Percentiles rank a stretch among this genome's conserved stretches.
Conservation (phyloP, 2,329 filamentous ascomycete genomes). For the Lasiodiplodia citricola region DNA sequence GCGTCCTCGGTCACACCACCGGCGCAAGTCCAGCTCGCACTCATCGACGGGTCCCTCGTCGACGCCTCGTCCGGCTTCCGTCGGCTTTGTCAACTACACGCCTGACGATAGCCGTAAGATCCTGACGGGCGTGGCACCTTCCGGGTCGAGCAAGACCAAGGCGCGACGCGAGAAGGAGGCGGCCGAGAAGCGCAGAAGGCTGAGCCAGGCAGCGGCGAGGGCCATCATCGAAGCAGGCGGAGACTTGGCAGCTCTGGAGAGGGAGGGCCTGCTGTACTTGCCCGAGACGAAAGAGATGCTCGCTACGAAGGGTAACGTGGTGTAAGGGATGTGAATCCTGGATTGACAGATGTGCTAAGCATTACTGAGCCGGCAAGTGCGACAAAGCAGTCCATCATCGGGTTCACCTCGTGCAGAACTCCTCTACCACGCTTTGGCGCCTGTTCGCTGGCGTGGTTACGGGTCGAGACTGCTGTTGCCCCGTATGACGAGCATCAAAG, state of each 20-base stretch:
- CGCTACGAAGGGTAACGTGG: not conserved
- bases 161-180: constrained; percentile 90
- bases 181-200: constrained; percentile 71
- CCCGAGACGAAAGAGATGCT: constrained; percentile 23
- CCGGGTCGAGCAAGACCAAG: constrained; percentile 91
- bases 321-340: not conserved
- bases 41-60: constrained; percentile 30
- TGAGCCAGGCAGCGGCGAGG: constrained; percentile 71
- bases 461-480: not conserved
- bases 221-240: constrained; percentile 74
- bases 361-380: not conserved
- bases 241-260: constrained; percentile 56
- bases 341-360: not conserved
- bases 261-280: constrained; percentile 44
- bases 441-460: not conserved
- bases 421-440: not conserved
- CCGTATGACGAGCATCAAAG: not conserved
- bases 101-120: constrained; percentile 78
- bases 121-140: constrained; percentile 88
- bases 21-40: constrained; percentile 20
- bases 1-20: constrained; percentile 20
- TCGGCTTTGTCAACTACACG: constrained; percentile 88
- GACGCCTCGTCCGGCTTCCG: constrained; percentile 51
- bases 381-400: not conserved
- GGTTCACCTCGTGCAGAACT: not conserved